Percentiles rank a stretch among this genome's conserved stretches.
Conservation (phyloP, 2,329 filamentous ascomycete genomes). For the Chrysosporium queenslandicum region DNA sequence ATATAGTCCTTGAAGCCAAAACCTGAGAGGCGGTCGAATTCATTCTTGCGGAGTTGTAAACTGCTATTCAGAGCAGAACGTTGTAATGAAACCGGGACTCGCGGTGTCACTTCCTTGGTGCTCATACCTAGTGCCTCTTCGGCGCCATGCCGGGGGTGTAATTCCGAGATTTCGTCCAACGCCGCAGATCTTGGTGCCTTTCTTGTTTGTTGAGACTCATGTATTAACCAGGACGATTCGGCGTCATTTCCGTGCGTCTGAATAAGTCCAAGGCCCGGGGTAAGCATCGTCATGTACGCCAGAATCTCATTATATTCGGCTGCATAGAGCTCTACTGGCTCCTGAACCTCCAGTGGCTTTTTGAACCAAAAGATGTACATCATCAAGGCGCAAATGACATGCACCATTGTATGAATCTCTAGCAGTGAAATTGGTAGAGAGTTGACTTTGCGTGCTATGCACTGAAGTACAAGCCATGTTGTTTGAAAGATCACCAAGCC, state of each 20-base stretch:
- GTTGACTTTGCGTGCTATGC: neutral
- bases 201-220: neutral
- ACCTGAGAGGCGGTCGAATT: neutral
- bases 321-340: neutral
- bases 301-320: neutral
- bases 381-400: neutral
- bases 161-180: neutral
- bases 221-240: neutral
- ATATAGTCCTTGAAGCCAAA: neutral
- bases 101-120: neutral
- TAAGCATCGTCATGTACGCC: neutral
- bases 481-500: neutral
- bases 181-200: neutral
- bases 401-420: constrained; percentile 1
- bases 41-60: neutral
- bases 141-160: neutral
- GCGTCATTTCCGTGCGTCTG: neutral
- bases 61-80: neutral
- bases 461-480: neutral
- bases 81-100: neutral
- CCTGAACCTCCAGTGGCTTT: neutral
- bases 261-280: neutral
- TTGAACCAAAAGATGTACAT: constrained; percentile 3
- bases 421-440: constrained; percentile 1
- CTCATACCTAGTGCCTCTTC: neutral